Conservation (phyloP, 495 filamentous ascomycete genomes). For the Lasiosphaeria hispida region DNA sequence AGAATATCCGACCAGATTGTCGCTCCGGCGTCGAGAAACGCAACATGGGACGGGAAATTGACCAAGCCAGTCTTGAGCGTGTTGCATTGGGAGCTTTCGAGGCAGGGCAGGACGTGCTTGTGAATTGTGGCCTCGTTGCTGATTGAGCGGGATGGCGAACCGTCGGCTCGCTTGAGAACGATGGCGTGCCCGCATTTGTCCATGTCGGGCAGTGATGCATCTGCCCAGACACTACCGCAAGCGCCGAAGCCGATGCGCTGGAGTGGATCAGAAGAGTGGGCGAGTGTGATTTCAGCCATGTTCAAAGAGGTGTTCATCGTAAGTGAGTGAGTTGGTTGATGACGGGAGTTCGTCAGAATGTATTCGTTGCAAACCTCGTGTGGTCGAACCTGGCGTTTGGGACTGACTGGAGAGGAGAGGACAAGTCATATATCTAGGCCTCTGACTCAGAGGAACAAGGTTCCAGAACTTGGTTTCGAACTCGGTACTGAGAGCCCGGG, state of each 20-base stretch:
- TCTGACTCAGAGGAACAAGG: slow-evolving; percentile 3
- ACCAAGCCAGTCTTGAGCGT: slow-evolving; percentile 3
- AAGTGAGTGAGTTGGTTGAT: slow-evolving; percentile 4
- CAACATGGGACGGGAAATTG: slow-evolving; percentile 13
- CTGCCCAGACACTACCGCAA: slow-evolving; percentile 19
- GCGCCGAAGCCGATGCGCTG: slow-evolving; percentile 13
- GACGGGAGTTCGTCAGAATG: slow-evolving; percentile 2
- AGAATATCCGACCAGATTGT: slow-evolving; percentile 13
- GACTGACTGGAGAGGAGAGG: not conserved
- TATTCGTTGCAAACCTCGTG: slow-evolving; percentile 6
- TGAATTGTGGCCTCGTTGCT: slow-evolving; percentile 13
- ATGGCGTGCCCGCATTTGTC: not conserved
- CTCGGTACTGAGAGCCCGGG: slow-evolving; percentile 4
- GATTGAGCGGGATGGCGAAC: slow-evolving; percentile 8
- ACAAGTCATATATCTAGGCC: slow-evolving; percentile 3
- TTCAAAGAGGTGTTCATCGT: slow-evolving; percentile 7
- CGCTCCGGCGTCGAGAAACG: not conserved
- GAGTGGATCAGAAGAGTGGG: slow-evolving; percentile 4
- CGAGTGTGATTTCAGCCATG: slow-evolving; percentile 1
- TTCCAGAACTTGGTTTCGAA: slow-evolving; percentile 3
- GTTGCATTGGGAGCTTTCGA: not conserved
- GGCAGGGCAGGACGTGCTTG: slow-evolving; percentile 13
- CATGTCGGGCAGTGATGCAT: slow-evolving; percentile 1
- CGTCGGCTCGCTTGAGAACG: slow-evolving; percentile 18
- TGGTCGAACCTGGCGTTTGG: slow-evolving; percentile 4